Conservation (phyloP, 352 stramenopile species). For the Pythium plurisporium region DNA sequence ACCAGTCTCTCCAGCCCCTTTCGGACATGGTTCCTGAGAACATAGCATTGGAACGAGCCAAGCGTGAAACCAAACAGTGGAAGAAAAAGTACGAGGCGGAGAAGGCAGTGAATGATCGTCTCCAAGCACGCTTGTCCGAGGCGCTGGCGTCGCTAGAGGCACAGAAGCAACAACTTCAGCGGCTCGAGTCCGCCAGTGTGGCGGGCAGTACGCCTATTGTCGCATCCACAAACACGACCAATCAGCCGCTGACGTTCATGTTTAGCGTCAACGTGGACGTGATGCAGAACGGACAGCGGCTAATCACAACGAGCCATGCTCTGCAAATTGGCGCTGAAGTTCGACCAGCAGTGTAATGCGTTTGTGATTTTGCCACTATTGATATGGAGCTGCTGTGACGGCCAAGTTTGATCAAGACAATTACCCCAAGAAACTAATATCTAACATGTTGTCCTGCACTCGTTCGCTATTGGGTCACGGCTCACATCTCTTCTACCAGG, state of each 20-base stretch:
- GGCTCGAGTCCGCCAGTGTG: background rate
- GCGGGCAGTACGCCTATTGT: background rate
- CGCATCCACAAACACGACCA: background rate
- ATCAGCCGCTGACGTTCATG: constrained; percentile 3
- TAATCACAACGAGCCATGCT: constrained; percentile 1
- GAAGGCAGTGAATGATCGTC: background rate
- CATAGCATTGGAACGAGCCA: background rate
- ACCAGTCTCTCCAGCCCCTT: too few species aligned
- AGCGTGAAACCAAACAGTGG: background rate
- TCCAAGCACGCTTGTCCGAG: constrained; percentile 10
- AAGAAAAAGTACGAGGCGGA: constrained; percentile 10
- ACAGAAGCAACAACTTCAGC: constrained; percentile 10
- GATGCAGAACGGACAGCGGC: constrained; percentile 7
- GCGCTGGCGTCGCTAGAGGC: background rate
- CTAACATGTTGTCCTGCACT: too few species aligned
- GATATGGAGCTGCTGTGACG: too few species aligned
- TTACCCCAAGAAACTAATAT: too few species aligned
- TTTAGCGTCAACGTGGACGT: constrained; percentile 12
- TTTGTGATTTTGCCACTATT: too few species aligned
- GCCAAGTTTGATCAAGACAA: too few species aligned
- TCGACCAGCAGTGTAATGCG: background rate
- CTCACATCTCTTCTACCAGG: too few species aligned
- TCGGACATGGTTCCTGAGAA: too few species aligned
- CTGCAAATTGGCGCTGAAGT: background rate
- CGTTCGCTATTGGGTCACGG: too few species aligned